Evolutionary conservation across 345 rosid genomes (phyloP).

Genomic region (Brassica cretica): DNA sequence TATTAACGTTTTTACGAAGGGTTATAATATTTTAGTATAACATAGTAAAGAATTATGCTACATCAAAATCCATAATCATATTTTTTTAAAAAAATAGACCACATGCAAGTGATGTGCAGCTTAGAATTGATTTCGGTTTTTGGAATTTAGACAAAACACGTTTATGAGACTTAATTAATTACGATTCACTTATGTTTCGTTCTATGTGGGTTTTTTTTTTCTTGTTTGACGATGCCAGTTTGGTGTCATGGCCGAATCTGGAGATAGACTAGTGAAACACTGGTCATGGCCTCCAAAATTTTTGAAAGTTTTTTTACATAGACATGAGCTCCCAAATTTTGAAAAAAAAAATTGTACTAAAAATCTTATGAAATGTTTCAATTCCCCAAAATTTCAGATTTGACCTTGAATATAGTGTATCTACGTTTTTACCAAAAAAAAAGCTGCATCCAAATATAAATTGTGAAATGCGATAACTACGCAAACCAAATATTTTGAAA

Average conservation of each 20-base stretch:
- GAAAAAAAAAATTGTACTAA: no score
- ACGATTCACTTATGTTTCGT: not conserved
- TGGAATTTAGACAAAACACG: not conserved
- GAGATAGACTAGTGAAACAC: no score
- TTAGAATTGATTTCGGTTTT: not conserved
- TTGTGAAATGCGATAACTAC: not conserved
- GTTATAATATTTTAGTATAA: not conserved
- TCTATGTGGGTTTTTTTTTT: not conserved
- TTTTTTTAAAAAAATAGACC: not conserved
- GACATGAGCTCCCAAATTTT: no score
- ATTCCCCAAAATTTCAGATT: no score
- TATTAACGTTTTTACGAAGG: not conserved
- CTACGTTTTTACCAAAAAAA: not conserved
- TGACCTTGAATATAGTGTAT: no score
- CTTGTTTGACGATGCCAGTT: not conserved
- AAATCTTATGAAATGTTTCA: no score
- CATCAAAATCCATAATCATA: not conserved
- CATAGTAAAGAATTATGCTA: not conserved
- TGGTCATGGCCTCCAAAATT: no score
- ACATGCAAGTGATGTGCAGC: not conserved
- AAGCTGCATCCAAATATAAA: not conserved
- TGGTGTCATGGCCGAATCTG: not conserved
- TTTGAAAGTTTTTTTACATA: no score
- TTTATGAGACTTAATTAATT: not conserved
- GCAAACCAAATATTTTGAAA: slow-evolving; percentile 18